Base-by-base conservation (phyloP, 495 filamentous ascomycete genomes). In the Aspergillus diversus region DNA sequence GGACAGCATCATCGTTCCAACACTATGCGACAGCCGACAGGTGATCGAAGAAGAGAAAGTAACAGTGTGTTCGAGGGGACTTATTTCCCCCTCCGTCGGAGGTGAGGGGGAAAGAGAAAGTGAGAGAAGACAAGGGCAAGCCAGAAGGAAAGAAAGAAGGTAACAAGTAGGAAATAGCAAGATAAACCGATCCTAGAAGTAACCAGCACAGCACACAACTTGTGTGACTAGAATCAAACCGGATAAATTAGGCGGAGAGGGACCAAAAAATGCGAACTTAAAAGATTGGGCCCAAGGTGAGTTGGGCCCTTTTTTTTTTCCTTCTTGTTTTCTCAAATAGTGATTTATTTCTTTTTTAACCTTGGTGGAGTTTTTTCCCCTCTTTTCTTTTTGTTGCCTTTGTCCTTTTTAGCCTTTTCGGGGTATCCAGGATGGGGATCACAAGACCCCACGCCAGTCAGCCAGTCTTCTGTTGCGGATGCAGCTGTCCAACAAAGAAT, bases 1-100 rank as follows among this genome's bases (percentile, higher is more conserved):
- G 13, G 69, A 66, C 33, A 69, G 55, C 73, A 76, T 77, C 37
- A 39, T 54, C 57, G 21, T 27, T 27, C 21, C 21, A 27, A 27
- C 21, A 27, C 21, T 27, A 27, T 27, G 21, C 21, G 21, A 27
- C 33, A 51, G 54, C 1, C 21, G 21, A 27, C 33, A 51, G 54
- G 33, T 55, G 13, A 33, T n/a, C 21, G 55, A 37, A 55, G 16
- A n/a, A 42, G 21, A 47, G 16, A 46, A 43, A 49, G 13, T 31
- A 39, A 35, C 43, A 7, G 37, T 27, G 31, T 35, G 37, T 27
- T 27, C 21, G 33, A 32, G 37, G 33, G 16, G 33, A 32, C 11
- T 46, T 53, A 57, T 39, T 47, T 57, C 55, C 55, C 37, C 55
- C 37, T 47, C 55, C 37, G 42, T 46, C 27, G 21, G 37, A 33